Percentiles rank a stretch among this genome's conserved stretches.
Evolutionary conservation across 75 land plant species (phyloP).

Genomic region (Larix kaempferi): DNA sequence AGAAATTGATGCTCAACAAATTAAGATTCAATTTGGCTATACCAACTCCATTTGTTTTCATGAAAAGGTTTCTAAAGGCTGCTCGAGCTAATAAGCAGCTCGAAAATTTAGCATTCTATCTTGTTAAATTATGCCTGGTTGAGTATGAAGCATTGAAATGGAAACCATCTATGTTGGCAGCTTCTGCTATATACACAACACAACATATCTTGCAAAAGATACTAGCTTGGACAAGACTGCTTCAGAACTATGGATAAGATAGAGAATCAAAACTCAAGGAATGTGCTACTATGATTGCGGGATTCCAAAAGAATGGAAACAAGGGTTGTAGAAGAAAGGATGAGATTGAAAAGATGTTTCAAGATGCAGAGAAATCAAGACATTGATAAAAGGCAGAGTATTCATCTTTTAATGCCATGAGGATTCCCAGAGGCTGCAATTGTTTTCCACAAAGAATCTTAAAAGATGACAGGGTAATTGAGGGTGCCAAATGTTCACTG

Average conservation of each 20-base stretch:
- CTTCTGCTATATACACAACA: conserved; percentile 76
- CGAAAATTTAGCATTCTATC: conserved; percentile 66
- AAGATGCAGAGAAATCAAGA: no score
- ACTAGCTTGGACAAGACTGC: conserved; percentile 61
- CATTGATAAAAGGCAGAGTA: no score
- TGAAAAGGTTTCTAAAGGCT: conserved; percentile 83
- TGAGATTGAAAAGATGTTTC: no score
- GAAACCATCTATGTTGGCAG: conserved; percentile 67
- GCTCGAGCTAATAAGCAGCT: conserved; percentile 65
- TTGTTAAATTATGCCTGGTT: conserved; percentile 74
- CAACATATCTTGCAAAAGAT: conserved; percentile 38
- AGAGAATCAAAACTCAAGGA: conserved; percentile 59
- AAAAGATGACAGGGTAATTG: no score
- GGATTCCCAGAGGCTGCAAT: no score
- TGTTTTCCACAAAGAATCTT: no score
- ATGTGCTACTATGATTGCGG: conserved; percentile 55
- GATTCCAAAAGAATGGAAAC: conserved; percentile 52
- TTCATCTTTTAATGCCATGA: no score
- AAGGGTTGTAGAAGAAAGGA: no score
- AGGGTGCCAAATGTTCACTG: no score
- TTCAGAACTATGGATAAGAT: conserved; percentile 62
- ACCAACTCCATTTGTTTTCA: conserved; percentile 87
- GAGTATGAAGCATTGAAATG: conserved; percentile 65
- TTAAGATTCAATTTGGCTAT: conserved; percentile 60
- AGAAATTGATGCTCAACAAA: conserved; percentile 59